A percentile compares a stretch with the other conserved stretches of the same genome.
These are phyloP conservation scores for Alternaria sp. DNA, from an alignment of 2,329 filamentous ascomycete species.

Conservation along the genomic window DNA sequence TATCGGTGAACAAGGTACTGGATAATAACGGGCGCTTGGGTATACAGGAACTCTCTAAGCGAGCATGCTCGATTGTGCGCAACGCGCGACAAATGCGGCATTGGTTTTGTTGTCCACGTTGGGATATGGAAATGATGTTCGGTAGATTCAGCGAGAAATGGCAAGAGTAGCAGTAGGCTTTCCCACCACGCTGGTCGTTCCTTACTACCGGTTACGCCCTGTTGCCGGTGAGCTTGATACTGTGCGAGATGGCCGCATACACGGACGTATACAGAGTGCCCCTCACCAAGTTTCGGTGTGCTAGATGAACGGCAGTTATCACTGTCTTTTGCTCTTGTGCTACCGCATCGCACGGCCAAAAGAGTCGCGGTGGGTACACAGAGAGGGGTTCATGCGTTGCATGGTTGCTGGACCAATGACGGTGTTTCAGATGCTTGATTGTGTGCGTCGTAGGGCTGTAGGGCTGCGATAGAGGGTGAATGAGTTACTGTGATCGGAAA, in stretches of 20 bases:
- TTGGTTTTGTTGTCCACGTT: slow-evolving; percentile 9
- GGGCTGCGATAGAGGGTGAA: slow-evolving; percentile 18
- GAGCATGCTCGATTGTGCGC: slow-evolving; percentile 11
- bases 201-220: slow-evolving; percentile 24
- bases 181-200: slow-evolving; percentile 25
- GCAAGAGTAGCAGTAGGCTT: slow-evolving; percentile 14
- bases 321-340: slow-evolving; percentile 18
- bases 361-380: slow-evolving; percentile 20
- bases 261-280: slow-evolving; percentile 10
- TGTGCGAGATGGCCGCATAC: slow-evolving; percentile 17
- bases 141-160: not conserved
- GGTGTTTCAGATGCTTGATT: slow-evolving; percentile 14
- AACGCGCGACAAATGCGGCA: slow-evolving; percentile 19
- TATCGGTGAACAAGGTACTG: slow-evolving; percentile 27
- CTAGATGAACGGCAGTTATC: slow-evolving; percentile 25
- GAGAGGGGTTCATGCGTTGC: slow-evolving; percentile 28
- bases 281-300: slow-evolving; percentile 18
- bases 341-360: slow-evolving; percentile 18
- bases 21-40: slow-evolving; percentile 29
- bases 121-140: slow-evolving; percentile 11
- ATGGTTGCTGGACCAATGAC: slow-evolving; percentile 20
- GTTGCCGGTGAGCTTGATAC: slow-evolving; percentile 23
- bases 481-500: slow-evolving; percentile 27
- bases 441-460: slow-evolving; percentile 37
- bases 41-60: slow-evolving; percentile 21